Evolutionary conservation across 257 asterid species (phyloP).

Genomic region (Ehretia macrophylla): DNA sequence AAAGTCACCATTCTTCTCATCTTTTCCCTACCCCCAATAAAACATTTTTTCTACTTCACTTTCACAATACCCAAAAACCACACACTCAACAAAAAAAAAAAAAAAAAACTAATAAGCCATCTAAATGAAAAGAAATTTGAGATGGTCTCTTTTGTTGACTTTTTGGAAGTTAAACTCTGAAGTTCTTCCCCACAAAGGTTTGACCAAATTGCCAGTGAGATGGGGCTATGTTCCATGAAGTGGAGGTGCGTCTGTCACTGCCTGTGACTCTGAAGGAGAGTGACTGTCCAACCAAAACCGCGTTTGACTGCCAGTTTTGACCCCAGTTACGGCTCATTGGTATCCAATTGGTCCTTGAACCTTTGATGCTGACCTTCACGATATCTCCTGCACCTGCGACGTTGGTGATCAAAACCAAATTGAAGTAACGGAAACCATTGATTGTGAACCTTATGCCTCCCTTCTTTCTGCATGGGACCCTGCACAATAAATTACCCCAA

Average conservation of each 20-base stretch:
- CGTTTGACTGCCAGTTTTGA: slow-evolving; percentile 81
- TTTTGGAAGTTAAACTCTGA: slow-evolving; percentile 40
- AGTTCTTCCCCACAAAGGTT: slow-evolving; percentile 73
- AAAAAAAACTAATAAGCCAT: too few relatives aligned
- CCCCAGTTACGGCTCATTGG: slow-evolving; percentile 87
- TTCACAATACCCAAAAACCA: slow-evolving; percentile 31
- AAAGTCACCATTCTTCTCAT: slow-evolving; percentile 16
- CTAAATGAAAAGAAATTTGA: slow-evolving; percentile 2
- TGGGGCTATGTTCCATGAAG: slow-evolving; percentile 76
- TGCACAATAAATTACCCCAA: slow-evolving; percentile 16
- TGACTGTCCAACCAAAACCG: slow-evolving; percentile 51
- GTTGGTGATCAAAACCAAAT: slow-evolving; percentile 59
- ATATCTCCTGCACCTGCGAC: slow-evolving; percentile 93
- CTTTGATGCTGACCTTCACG: slow-evolving; percentile 57
- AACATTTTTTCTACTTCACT: slow-evolving; percentile 1
- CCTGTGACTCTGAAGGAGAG: slow-evolving; percentile 67
- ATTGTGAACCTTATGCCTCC: slow-evolving; percentile 82
- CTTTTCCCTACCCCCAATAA: slow-evolving; percentile 6
- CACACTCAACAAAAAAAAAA: too few relatives aligned
- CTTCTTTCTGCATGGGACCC: slow-evolving; percentile 69
- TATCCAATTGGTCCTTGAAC: slow-evolving; percentile 64
- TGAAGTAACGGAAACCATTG: slow-evolving; percentile 79
- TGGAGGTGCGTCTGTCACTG: slow-evolving; percentile 70
- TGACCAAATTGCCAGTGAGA: slow-evolving; percentile 80
- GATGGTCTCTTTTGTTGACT: neutral